Evolutionary conservation across 805 yeast species (phyloP).

Genomic region (Monosporozyma yasuniensis): DNA sequence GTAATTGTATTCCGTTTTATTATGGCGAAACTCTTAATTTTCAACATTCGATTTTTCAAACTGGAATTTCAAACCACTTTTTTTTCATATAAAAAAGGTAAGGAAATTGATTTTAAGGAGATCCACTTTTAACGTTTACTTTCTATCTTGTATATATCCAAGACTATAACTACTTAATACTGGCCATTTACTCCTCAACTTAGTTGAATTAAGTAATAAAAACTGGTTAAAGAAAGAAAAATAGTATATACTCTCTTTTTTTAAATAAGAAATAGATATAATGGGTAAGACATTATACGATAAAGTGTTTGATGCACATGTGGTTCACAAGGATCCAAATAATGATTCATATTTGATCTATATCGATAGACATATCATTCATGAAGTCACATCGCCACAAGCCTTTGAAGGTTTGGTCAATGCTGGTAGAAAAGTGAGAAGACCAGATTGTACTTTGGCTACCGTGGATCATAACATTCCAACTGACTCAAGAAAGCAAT

Average conservation of each 20-base stretch:
- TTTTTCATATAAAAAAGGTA: no score
- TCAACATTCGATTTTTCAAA: no score
- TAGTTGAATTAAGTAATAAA: background rate
- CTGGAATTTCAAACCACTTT: no score
- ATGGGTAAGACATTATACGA: slow-evolving; percentile 71
- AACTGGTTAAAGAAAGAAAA: background rate
- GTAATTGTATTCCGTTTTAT: no score
- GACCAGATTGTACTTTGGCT: slow-evolving; percentile 87
- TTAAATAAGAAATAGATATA: background rate
- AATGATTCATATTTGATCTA: slow-evolving; percentile 79
- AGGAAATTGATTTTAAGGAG: no score
- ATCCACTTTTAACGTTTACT: background rate
- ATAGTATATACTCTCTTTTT: background rate
- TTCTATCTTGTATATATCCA: background rate
- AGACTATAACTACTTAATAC: background rate
- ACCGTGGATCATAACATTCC: slow-evolving; percentile 98
- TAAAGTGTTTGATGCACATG: slow-evolving; percentile 90
- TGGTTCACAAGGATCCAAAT: slow-evolving; percentile 74
- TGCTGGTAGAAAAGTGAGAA: slow-evolving; percentile 83
- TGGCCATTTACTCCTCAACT: background rate
- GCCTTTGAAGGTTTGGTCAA: slow-evolving; percentile 92
- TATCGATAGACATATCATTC: slow-evolving; percentile 95
- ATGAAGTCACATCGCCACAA: slow-evolving; percentile 98
- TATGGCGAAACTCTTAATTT: no score
- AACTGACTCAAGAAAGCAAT: slow-evolving; percentile 73